These are phyloP conservation scores for Yarrowia galli DNA, from an alignment of 1,139 yeast genomes.

Conservation along the genomic window DNA sequence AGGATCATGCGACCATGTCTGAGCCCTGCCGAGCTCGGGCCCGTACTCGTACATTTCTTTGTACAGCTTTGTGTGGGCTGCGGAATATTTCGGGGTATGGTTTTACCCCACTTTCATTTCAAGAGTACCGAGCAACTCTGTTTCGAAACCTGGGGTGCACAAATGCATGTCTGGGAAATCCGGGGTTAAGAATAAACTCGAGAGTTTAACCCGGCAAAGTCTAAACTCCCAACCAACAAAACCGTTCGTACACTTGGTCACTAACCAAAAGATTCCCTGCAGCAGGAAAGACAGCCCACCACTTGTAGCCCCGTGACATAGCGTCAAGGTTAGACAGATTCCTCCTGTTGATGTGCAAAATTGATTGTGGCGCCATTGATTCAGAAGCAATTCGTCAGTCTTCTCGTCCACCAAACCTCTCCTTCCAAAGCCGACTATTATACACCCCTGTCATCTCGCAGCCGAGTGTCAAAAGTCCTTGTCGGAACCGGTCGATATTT, in stretches of 20 bases:
- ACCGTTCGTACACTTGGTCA: not conserved
- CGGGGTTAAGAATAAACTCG: slow-evolving; percentile 6
- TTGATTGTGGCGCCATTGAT: no score
- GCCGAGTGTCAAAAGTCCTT: not conserved
- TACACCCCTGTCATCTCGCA: slow-evolving; percentile 5
- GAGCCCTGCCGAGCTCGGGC: not conserved
- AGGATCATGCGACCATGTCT: not conserved
- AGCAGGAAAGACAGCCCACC: slow-evolving; percentile 1
- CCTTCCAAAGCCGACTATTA: not conserved
- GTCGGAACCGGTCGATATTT: slow-evolving; percentile 25
- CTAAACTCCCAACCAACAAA: slow-evolving; percentile 1
- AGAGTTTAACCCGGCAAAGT: no score
- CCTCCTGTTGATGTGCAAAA: no score
- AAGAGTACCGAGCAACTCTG: slow-evolving; percentile 26
- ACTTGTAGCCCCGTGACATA: not conserved
- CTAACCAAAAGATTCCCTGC: slow-evolving; percentile 18
- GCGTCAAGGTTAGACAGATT: not conserved
- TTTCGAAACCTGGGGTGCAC: slow-evolving; percentile 35
- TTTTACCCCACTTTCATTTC: slow-evolving; percentile 32
- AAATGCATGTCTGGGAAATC: slow-evolving; percentile 9
- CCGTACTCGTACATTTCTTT: not conserved
- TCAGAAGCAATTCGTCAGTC: no score
- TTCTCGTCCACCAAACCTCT: no score
- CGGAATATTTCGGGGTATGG: slow-evolving; percentile 8
- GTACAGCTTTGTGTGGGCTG: no score